Base-by-base conservation (phyloP, 345 rosid species). In the Camelina neglecta region DNA sequence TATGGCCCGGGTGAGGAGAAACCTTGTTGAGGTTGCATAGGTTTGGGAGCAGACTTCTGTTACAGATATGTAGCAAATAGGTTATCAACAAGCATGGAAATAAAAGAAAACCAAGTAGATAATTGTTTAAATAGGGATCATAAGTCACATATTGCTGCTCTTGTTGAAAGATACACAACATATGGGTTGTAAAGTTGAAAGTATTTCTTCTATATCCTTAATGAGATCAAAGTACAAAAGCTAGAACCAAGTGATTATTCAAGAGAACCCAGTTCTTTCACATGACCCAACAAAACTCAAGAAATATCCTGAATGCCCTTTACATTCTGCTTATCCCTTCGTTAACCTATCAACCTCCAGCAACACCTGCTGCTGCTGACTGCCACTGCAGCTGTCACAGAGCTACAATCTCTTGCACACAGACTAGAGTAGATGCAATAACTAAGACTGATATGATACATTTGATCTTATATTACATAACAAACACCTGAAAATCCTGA, bases 11-110 rank as follows among this genome's bases (percentile, higher is more conserved):
- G 79, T 7, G 96, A 80, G 21, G 93, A 79, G 81, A 86, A 93
- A 62, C 79, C 79, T 26, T 80, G 97, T 9, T 83, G 93, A 16
- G 81, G 47, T 75, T 93, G 97, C 77, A 88, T 42, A 41, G 90
- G 94, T 87, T 87, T 96, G 70, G 89, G 83, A 68, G 88, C 92
- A 81, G 84, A 77, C 86, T 96, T 96, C 99, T 93, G 86, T 65
- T 60, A 77, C 67, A 77, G 65, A 76, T 47, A 58, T 36, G 59
- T 35, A 59, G 11, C 20, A 77, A 56, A 56, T 10, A 55, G 45
- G 35, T 23, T 44, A 77, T 64, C 53, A 65, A 71, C 33, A 16
- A 7, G 57, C 26, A 58, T 15, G 41, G 1, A 44, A 31, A 41
- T 73, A 58, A 49, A 44, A 66, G 3, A 23, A 58, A 75, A 41